Conservation (phyloP, 2,329 filamentous ascomycete genomes). For the Monosporascus sp. region DNA sequence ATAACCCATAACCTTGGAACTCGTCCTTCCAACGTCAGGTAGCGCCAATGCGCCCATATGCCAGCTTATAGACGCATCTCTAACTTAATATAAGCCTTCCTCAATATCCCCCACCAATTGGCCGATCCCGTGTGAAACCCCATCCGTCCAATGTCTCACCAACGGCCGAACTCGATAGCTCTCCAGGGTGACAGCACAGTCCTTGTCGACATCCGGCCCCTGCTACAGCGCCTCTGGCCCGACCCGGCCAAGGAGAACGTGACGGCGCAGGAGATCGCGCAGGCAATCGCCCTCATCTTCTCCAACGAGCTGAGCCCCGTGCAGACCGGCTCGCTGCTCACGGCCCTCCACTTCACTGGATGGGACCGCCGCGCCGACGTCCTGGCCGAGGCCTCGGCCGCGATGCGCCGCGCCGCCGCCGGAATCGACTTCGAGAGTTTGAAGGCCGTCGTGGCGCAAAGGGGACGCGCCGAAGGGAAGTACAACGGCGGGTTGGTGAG, state of each 20-base stretch:
- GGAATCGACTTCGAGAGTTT: constrained; percentile 63
- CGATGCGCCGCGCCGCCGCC: constrained; percentile 78
- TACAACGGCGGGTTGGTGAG: constrained; percentile 82
- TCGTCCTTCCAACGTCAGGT: neutral
- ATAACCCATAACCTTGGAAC: neutral
- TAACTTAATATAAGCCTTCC: too few species aligned
- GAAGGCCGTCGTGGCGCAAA: constrained; percentile 52
- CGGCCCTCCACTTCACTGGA: constrained; percentile 85
- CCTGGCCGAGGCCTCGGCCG: constrained; percentile 74
- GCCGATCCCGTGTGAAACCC: neutral
- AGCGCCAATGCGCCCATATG: neutral
- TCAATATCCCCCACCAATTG: neutral
- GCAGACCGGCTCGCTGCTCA: constrained; percentile 81
- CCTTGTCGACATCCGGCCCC: constrained; percentile 59
- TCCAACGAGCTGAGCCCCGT: constrained; percentile 83
- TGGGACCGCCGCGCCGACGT: constrained; percentile 82
- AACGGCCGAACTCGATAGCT: constrained; percentile 11
- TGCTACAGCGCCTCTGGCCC: constrained; percentile 71
- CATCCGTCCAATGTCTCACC: neutral
- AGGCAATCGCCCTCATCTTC: constrained; percentile 88
- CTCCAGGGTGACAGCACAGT: constrained; percentile 18
- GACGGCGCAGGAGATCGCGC: constrained; percentile 75
- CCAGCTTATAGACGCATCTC: neutral
- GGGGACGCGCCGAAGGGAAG: constrained; percentile 60
- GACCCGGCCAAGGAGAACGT: constrained; percentile 45